These are phyloP conservation scores for Wallacemonas sp. DNA, from an alignment of 208 protist genomes.

Conservation along the genomic window DNA sequence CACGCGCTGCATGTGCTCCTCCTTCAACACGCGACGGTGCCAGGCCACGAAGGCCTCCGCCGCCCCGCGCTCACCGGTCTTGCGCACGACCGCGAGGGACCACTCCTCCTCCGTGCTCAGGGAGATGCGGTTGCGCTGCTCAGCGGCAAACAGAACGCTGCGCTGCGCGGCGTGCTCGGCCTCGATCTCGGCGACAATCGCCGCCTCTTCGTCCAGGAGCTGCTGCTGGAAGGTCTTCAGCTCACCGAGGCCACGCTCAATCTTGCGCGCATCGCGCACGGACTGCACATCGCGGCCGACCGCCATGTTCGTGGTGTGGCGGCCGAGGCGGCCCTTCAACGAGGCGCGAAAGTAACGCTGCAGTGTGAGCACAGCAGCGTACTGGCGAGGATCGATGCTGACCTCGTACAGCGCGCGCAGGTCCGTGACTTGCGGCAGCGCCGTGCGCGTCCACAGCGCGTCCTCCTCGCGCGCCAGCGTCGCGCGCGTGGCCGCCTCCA, in stretches of 20 bases:
- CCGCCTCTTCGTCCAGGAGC: slow-evolving; percentile 35
- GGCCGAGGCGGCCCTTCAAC: slow-evolving; percentile 48
- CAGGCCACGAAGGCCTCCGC: slow-evolving; percentile 5
- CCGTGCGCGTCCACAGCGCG: background rate
- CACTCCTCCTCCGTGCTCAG: slow-evolving; percentile 45
- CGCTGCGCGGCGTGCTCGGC: slow-evolving; percentile 27
- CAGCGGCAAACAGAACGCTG: slow-evolving; percentile 25
- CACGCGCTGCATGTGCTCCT: slow-evolving; percentile 28
- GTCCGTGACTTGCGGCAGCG: background rate
- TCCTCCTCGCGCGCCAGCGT: slow-evolving; percentile 3
- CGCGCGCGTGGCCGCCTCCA: slow-evolving; percentile 19
- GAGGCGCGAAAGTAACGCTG: slow-evolving; percentile 50
- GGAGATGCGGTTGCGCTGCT: slow-evolving; percentile 37
- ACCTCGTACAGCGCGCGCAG: slow-evolving; percentile 24
- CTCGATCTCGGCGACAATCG: slow-evolving; percentile 39
- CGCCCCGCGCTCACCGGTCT: background rate
- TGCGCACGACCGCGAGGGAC: slow-evolving; percentile 10
- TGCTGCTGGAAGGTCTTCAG: slow-evolving; percentile 39
- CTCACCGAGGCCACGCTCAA: slow-evolving; percentile 29
- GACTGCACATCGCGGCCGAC: slow-evolving; percentile 59
- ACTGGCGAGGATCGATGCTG: slow-evolving; percentile 12
- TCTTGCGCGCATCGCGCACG: slow-evolving; percentile 36
- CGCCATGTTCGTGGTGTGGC: slow-evolving; percentile 47
- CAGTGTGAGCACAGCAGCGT: slow-evolving; percentile 37
- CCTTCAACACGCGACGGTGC: slow-evolving; percentile 19